These are phyloP conservation scores for Fusarium sp. DNA, from an alignment of 2,329 filamentous ascomycete genomes.

Conservation along the genomic window DNA sequence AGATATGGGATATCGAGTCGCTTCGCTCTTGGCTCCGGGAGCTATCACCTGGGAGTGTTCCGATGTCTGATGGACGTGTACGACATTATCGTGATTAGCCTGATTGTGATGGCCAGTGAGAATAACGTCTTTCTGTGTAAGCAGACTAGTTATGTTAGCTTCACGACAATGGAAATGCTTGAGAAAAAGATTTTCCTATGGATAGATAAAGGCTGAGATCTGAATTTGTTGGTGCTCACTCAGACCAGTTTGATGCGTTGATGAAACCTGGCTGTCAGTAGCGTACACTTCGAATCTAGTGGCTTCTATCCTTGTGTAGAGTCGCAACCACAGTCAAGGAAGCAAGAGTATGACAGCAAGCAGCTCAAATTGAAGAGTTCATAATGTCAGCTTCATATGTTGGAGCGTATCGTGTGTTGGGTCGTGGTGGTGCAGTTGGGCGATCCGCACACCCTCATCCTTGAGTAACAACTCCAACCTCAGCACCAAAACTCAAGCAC, in stretches of 20 bases:
- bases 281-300: accelerated
- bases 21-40: slow-evolving; percentile 1
- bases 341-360: accelerated
- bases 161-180: no score
- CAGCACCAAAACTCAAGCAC: accelerated
- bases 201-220: no score
- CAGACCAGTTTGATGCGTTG: accelerated
- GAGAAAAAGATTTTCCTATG: no score
- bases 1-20: slow-evolving; percentile 18
- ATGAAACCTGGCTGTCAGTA: no score
- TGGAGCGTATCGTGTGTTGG: no score
- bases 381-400: not conserved
- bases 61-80: not conserved
- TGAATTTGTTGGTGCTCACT: no score
- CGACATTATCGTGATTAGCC: not conserved
- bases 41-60: slow-evolving; percentile 2
- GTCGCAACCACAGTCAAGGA: accelerated
- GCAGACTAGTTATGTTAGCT: no score
- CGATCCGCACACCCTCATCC: accelerated
- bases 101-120: not conserved
- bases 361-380: accelerated
- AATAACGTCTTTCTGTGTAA: no score
- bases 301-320: not conserved
- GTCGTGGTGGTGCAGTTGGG: not conserved
- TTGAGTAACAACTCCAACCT: accelerated